phyloP scores from a whole-genome alignment of 352 stramenopile species.

The Peronospora farinosa region DNA sequence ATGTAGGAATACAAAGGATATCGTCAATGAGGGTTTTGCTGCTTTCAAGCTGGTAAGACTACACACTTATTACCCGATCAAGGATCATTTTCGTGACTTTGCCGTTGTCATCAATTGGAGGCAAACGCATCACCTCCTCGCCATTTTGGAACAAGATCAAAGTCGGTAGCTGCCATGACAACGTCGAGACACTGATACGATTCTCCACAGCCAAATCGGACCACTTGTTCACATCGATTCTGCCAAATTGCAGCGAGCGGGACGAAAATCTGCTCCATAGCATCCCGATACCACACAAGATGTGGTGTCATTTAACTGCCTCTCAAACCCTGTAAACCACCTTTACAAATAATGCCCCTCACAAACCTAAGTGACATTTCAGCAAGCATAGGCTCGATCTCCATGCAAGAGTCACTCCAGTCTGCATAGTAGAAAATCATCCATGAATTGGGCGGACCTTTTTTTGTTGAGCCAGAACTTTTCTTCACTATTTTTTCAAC shows the following conservation, averaged over 20 bases:
- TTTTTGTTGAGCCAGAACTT: slow-evolving; percentile 20
- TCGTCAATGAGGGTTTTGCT: not conserved
- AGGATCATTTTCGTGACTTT: slow-evolving; percentile 58
- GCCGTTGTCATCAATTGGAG: slow-evolving; percentile 44
- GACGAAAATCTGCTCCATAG: slow-evolving; percentile 36
- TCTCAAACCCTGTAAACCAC: not conserved
- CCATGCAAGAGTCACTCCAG: slow-evolving; percentile 67
- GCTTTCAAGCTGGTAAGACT: not conserved
- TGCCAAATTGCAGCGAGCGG: slow-evolving; percentile 50
- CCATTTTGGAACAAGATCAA: slow-evolving; percentile 69
- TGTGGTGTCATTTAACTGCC: slow-evolving; percentile 1
- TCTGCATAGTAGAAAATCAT: slow-evolving; percentile 69
- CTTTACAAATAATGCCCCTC: not conserved
- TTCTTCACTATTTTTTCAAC: slow-evolving; percentile 49
- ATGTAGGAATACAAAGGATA: not conserved
- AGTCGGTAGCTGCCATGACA: slow-evolving; percentile 62
- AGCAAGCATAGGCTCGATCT: slow-evolving; percentile 69
- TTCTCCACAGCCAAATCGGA: slow-evolving; percentile 52
- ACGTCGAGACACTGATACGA: slow-evolving; percentile 55
- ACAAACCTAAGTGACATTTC: slow-evolving; percentile 55
- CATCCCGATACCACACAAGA: slow-evolving; percentile 3
- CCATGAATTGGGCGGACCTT: slow-evolving; percentile 40
- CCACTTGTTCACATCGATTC: slow-evolving; percentile 59
- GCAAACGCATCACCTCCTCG: slow-evolving; percentile 49
- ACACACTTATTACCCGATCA: slow-evolving; percentile 33